Conservation (phyloP, 2,329 filamentous ascomycete genomes). For the Alternaria angustiovoidea region DNA sequence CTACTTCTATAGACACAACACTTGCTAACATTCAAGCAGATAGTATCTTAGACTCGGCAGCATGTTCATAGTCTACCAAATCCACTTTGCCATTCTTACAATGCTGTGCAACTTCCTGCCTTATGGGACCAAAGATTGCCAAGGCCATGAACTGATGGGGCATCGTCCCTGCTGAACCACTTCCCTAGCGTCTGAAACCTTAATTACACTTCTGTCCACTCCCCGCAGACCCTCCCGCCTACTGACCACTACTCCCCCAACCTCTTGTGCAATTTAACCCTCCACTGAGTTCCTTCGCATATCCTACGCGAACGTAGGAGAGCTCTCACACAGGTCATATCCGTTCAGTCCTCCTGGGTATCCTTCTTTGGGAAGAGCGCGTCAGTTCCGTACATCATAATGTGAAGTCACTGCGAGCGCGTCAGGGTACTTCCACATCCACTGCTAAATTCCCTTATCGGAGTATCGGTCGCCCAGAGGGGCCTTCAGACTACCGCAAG, state of each 20-base stretch:
- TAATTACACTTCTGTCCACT: constrained; percentile 23
- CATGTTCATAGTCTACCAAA: neutral
- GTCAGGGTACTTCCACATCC: neutral
- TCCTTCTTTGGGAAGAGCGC: neutral
- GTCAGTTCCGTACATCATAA: neutral
- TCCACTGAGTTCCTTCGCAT: neutral
- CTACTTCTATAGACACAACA: neutral
- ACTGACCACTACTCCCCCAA: constrained; percentile 4
- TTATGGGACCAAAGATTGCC: constrained; percentile 12
- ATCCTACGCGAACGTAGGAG: neutral
- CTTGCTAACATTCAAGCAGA: constrained; percentile 13
- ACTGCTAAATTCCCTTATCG: neutral
- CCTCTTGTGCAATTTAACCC: neutral
- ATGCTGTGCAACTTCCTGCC: neutral
- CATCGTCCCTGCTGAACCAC: constrained; percentile 9
- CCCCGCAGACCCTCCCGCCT: neutral
- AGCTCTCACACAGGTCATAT: neutral
- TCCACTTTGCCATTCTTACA: neutral
- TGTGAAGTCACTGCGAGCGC: neutral
- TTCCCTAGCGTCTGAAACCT: constrained; percentile 24
- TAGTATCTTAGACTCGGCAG: neutral
- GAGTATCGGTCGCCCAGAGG: no score
- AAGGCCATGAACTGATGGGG: constrained; percentile 16
- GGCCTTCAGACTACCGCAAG: neutral
- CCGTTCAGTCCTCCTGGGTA: neutral